Evolutionary conservation across 306 rosid genomes (phyloP), one percentile per base, ranked within the genome.

Genomic region (Cicer pinnatifidum): DNA sequence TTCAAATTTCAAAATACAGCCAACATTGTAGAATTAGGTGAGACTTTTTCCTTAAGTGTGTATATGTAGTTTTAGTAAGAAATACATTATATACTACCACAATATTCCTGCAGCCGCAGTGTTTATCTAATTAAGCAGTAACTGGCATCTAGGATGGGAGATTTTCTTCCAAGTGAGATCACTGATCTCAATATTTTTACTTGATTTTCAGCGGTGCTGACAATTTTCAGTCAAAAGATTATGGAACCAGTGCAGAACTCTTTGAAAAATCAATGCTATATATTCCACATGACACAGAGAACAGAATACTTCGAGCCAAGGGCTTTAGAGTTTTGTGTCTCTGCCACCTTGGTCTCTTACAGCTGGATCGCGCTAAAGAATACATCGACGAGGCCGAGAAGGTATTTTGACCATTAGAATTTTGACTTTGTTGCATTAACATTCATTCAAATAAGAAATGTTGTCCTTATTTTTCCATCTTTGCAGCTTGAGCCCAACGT

Each of bases 241-340:
- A 94, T 61, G 88, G 57, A 78, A 87, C 85, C 57, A 91, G 98
- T 80, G 95, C 92, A 46, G 97, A 91, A 76, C 83, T 91, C 82
- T 94, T 91, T 43, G 98, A 94, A 85, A 94, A 91, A 83, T 85
- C 98, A 75, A 88, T 94, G 97, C 92, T 94, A 62, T 94, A 91
- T 75, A 71, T 94, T 72, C 86, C 96, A 69, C 84, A 87, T 75
- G 92, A 84, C 77, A 78, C 85, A 52, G 96, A 91, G 75, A 87
- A 82, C 76, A 88, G 84, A 82, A 82, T 71, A 77, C 89, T 84
- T 71, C 83, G 98, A 76, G 95, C 91, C 69, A 94, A 94, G 79
- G 96, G 97, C 71, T 94, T 76, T 69, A 84, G 98, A 84, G 95
- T 91, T 51, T 86, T 94, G 87, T 91, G 96, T 58, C 96, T 94